These are phyloP conservation scores for Fusarium nurragi DNA, from an alignment of 2,329 filamentous ascomycete species.

Conservation along the genomic window DNA sequence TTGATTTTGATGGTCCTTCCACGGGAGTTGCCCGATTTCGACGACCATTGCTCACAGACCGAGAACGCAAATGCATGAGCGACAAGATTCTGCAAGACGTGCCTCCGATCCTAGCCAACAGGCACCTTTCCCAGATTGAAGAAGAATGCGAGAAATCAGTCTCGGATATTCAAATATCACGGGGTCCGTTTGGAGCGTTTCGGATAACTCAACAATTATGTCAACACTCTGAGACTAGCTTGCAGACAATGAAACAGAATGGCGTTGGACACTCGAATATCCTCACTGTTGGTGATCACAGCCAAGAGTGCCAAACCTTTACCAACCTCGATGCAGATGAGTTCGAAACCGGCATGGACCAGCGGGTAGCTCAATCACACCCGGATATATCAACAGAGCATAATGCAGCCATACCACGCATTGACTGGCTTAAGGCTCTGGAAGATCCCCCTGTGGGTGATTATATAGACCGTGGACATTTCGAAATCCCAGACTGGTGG, in stretches of 20 bases:
- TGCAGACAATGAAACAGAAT: background rate
- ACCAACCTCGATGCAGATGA: background rate
- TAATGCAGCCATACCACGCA: background rate
- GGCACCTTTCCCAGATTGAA: conserved; percentile 26
- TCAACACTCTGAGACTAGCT: rapidly evolving
- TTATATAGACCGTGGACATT: background rate
- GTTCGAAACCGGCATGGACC: rapidly evolving
- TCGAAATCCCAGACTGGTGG: conserved; percentile 18
- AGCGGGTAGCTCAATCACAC: background rate
- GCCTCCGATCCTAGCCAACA: background rate
- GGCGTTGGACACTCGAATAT: rapidly evolving
- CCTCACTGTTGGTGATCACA: rapidly evolving
- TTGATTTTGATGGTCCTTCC: conserved; percentile 16
- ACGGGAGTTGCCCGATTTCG: conserved; percentile 9
- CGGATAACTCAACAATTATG: background rate
- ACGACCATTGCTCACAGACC: conserved; percentile 19
- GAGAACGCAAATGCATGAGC: conserved; percentile 22
- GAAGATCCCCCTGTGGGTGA: background rate
- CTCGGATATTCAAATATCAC: conserved; percentile 12
- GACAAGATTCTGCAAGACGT: conserved; percentile 8
- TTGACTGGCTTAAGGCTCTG: background rate
- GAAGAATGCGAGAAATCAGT: conserved; percentile 19
- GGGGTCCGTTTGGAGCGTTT: conserved; percentile 32
- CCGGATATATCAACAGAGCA: background rate
- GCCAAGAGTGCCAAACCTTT: background rate